Evolutionary conservation across 352 stramenopile species (phyloP), one percentile per base, ranked within the genome.

Genomic region (Bremia lactucae): DNA sequence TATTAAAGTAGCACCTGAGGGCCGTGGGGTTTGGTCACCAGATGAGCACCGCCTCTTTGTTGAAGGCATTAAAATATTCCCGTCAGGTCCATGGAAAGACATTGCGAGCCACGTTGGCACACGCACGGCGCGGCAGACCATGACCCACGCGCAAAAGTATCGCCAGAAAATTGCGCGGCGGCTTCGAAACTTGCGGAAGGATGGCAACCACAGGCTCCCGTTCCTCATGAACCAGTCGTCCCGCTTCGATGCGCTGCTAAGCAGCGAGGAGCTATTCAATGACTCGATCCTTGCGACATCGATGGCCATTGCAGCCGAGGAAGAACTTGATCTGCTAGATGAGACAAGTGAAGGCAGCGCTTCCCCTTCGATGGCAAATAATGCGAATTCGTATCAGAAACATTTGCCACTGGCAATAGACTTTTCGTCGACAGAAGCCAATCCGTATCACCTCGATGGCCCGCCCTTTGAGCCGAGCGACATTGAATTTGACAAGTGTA

Each of bases 81-180:
- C 70, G 21, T 81, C 71, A 0, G 72, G 74, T 0, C 72, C 73
- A 0, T 89, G 76, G 76, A 89, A 87, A 49, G 68, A 83, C 45
- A 89, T 89, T 43, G 73, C 76, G 3, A 54, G 54, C 31, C 71
- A 84, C 54, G 74, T 89, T 10, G 69, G 72, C 28, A 74, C 71
- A 37, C 68, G 73, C 41, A 87, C 73, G 46, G 73, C 73, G 28
- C 70, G 73, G 8, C 76, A 89, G 55, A 84, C 72, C 36, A 85
- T 84, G 74, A 87, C 71, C 8, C 77, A 89, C 56, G 77, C 77
- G 48, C 73, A 90, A 28, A 90, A 90, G 54, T 89, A 89, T 55
- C 74, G 74, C 5, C 72, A 89, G 56, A 89, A 89, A 59, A 82
- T 89, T 55, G 68, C 66, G 39, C 65, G 75, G 36, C 61, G 72